Percentiles rank a stretch among this genome's conserved stretches.
phyloP scores from a whole-genome alignment of 208 protist genomes.

The Wallacemonas sp. region DNA sequence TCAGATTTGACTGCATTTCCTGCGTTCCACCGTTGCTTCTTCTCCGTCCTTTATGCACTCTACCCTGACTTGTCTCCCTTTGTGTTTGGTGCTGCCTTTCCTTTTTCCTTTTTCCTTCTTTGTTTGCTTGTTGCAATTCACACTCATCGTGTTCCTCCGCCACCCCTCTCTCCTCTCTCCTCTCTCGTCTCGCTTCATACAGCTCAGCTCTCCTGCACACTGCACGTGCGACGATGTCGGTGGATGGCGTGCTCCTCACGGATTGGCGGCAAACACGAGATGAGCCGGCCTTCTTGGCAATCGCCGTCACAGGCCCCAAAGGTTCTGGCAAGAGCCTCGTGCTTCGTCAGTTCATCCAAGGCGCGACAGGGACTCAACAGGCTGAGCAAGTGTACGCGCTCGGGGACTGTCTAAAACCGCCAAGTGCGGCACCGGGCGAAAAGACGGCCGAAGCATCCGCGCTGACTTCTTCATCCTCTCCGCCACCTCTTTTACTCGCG shows the following conservation, averaged over 20 bases:
- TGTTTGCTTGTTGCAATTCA: background rate
- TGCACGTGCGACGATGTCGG: conserved; percentile 36
- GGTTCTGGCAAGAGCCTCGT: conserved; percentile 26
- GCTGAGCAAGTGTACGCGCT: background rate
- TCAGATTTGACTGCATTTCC: too few species aligned
- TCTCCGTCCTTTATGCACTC: too few species aligned
- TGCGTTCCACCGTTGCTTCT: too few species aligned
- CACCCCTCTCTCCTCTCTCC: background rate
- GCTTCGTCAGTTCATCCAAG: conserved; percentile 21
- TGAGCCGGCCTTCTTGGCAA: background rate
- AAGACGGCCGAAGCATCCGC: background rate
- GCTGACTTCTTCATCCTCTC: background rate
- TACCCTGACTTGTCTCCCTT: too few species aligned
- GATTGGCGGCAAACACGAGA: conserved; percentile 26
- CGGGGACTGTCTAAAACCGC: background rate
- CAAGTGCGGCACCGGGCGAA: background rate
- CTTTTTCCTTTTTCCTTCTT: background rate
- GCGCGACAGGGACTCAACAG: background rate
- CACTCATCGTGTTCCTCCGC: background rate
- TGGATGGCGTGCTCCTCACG: conserved; percentile 45
- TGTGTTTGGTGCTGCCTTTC: too few species aligned
- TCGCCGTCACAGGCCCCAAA: conserved; percentile 32
- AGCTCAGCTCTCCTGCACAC: background rate
- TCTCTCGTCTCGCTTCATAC: background rate
- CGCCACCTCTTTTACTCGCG: background rate